Evolutionary conservation across 306 rosid species (phyloP).

Genomic region (Casuarina equisetifolia): DNA sequence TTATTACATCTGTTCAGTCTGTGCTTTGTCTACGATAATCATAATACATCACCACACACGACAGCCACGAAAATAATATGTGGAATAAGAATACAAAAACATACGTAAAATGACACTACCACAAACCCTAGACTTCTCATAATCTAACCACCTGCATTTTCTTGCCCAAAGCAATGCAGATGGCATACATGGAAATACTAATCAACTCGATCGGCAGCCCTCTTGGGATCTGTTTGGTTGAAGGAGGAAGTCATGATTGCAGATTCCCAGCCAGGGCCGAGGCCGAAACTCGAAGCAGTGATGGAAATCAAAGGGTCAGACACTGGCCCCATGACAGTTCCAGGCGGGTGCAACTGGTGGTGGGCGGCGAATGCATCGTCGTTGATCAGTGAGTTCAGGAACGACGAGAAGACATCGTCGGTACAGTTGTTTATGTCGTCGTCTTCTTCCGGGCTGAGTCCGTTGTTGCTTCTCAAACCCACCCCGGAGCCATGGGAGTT

Average conservation of each 20-base stretch:
- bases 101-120: neutral
- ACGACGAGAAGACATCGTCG: constrained; percentile 72
- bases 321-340: constrained; percentile 6
- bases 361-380: constrained; percentile 57
- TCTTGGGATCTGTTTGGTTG: constrained; percentile 34
- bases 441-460: constrained; percentile 19
- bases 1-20: neutral
- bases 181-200: constrained; percentile 1
- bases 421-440: constrained; percentile 41
- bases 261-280: constrained; percentile 43
- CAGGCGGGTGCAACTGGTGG: constrained; percentile 32
- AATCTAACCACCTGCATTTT: neutral
- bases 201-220: constrained; percentile 5
- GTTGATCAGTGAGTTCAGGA: constrained; percentile 69
- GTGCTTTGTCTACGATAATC: neutral
- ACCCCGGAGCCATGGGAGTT: constrained; percentile 25
- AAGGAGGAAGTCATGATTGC: constrained; percentile 39
- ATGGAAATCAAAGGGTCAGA: constrained; percentile 29
- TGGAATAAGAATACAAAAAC: neutral
- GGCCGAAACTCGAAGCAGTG: constrained; percentile 5
- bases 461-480: constrained; percentile 26
- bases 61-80: neutral
- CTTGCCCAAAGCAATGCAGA: constrained; percentile 1
- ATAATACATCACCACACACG: constrained; percentile 7
- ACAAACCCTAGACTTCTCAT: constrained; percentile 5